phyloP scores from a whole-genome alignment of 192 early-diverging fungal genomes.

The Entrophospora sp. region DNA sequence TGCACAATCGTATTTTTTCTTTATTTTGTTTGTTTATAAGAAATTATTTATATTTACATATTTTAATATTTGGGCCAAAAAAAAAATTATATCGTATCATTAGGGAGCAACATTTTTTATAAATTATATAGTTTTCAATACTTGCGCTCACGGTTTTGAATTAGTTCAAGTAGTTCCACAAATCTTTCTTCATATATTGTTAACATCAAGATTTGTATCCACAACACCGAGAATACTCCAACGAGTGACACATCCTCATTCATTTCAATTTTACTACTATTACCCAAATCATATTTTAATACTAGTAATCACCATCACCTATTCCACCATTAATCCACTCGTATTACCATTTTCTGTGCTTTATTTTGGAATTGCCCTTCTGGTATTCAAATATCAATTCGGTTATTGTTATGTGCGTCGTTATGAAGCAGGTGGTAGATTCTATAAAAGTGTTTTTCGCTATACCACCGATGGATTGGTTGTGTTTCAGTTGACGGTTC shows the following conservation, averaged over 20 bases:
- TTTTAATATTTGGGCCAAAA: no score
- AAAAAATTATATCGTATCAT: no score
- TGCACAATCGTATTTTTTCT: no score
- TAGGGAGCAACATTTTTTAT: slow-evolving; percentile 54
- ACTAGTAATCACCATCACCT: slow-evolving; percentile 52
- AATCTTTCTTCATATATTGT: slow-evolving; percentile 39
- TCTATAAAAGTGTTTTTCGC: slow-evolving; percentile 43
- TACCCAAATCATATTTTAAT: slow-evolving; percentile 51
- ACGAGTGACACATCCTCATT: slow-evolving; percentile 39
- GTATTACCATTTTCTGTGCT: slow-evolving; percentile 45
- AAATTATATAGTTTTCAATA: slow-evolving; percentile 53
- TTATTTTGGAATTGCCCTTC: slow-evolving; percentile 43
- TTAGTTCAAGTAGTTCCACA: slow-evolving; percentile 50
- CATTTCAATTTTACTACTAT: slow-evolving; percentile 55
- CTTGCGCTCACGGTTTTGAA: slow-evolving; percentile 48
- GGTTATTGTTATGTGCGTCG: slow-evolving; percentile 51
- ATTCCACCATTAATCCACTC: slow-evolving; percentile 49
- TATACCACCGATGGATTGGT: slow-evolving; percentile 49
- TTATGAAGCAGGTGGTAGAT: slow-evolving; percentile 49
- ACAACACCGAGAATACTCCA: slow-evolving; percentile 47
- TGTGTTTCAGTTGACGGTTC: slow-evolving; percentile 50
- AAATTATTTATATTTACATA: no score
- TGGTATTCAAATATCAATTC: slow-evolving; percentile 55
- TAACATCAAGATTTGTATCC: slow-evolving; percentile 35
- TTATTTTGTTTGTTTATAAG: no score